phyloP scores from a whole-genome alignment of 148 eudicot genomes.

The Rhododendron simsii region DNA sequence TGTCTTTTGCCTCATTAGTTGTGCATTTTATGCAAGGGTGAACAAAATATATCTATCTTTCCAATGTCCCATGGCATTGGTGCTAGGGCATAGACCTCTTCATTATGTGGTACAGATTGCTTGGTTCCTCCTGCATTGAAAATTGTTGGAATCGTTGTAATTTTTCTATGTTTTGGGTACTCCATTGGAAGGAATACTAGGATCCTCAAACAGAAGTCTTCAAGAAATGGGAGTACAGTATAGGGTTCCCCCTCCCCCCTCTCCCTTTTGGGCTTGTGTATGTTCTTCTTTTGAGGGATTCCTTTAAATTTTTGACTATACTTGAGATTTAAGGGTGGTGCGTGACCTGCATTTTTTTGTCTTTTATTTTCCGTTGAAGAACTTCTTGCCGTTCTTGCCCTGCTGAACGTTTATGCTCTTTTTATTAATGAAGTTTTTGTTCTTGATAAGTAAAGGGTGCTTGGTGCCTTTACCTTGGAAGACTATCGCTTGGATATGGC shows the following conservation, averaged over 20 bases:
- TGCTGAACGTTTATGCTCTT: background rate
- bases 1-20: background rate
- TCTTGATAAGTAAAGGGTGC: slow-evolving; percentile 35
- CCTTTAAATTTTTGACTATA: background rate
- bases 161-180: background rate
- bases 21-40: background rate
- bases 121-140: background rate
- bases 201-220: background rate
- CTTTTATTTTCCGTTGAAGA: background rate
- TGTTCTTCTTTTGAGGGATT: background rate
- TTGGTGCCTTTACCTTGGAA: slow-evolving; percentile 67
- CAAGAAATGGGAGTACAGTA: background rate
- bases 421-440: background rate
- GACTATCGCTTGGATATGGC: slow-evolving; percentile 58
- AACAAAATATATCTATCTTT: background rate
- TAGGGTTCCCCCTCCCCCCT: background rate
- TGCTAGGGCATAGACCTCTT: background rate
- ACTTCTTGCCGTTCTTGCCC: background rate
- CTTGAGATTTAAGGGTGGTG: background rate
- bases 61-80: background rate
- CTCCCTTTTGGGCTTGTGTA: background rate
- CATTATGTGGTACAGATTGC: background rate
- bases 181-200: background rate
- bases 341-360: background rate
- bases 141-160: background rate